Base-by-base conservation (phyloP, 257 asterid genomes). In the Jasminum sambac region DNA sequence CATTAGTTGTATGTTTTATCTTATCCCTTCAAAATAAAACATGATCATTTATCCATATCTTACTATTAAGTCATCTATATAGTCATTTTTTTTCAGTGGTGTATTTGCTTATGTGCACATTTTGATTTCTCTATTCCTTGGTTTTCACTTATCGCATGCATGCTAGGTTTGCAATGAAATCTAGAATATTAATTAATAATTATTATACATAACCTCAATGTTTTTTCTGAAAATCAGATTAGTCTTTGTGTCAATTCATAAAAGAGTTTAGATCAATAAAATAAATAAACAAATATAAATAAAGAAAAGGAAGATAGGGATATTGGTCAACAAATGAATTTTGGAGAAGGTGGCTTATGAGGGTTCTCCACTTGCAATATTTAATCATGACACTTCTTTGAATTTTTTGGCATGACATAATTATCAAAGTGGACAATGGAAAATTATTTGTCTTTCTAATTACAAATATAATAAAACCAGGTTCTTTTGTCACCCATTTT, bases 341-440 rank as follows among this genome's bases (percentile, higher is more conserved):
- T 85, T 79, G 84, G 75, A 78, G 86, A 80, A 68, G 84, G 90
- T 87, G 88, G 87, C 74, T 74, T 69, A 44, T 66, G 84, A 78
- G 71, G 70, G 42, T 63, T 62, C 63, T 75, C 83, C 81, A 80
- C 87, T 80, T 66, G 68, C 73, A 48, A 74, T 64, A 57, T 72
- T 66, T 39, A 74, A 77, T 80, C 68, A 80, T 80, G 62, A 69
- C 66, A 68, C 44, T 63, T 64, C 61, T 64, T 76, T 74, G 77
- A 74, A 65, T 37, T 66, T 24, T 43, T 36, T 46, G 60, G 26
- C 6, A 17, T 21, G 11, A 58, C 68, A 72, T 71, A 63, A 74
- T 80, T 76, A 75, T 76, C 69, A 70, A 72, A 78, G 76, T 85
- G 81, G 85, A 85, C 74, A 62, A n/a, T 80, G 55, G n/a, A n/a